Evolutionary conservation across 805 yeast genomes (phyloP), one percentile per base, ranked within the genome.

Genomic region (Grigorovia humatica): DNA sequence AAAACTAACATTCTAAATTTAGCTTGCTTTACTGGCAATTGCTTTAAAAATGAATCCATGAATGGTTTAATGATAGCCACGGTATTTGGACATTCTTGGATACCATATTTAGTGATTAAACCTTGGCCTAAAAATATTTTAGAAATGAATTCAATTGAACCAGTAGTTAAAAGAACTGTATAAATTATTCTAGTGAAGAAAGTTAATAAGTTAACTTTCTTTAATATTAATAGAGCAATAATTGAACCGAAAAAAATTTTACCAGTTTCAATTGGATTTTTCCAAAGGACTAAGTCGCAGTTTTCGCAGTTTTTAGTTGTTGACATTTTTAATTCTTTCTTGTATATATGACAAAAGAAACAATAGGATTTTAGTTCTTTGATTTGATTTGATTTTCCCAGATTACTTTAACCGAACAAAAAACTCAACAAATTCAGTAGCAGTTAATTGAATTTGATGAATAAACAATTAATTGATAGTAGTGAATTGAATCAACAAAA

Each of bases 121-220:
- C 97, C 96, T 49, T 70, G 70, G 51, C 96, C 96, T 48, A 86
- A 76, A 58, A 84, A 70, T 44, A 80, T 60, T 64, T 84, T 84
- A 55, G 95, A 85, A 52, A 76, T 74, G 64, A 82, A 85, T 73
- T 90, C 97, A 51, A 83, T 85, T 52, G 78, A 74, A 49, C 89
- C 93, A 48, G 91, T 77, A 30, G 77, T 57, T 50, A 77, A 71
- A 55, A 89, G 74, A 29, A 77, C 80, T 55, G 81, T 69, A 66
- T 81, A 80, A 51, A 80, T 70, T 46, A 83, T 55, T 66, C 77
- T 80, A 74, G 83, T 78, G 61, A 83, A 70, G 50, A 82, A 70
- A 56, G 81, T 78, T 60, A 82, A 60, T 58, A 85, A 64, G 66
- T 85, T 83, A 61, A 85, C 77, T 48, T 73, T 77, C 67, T 84